phyloP scores from a whole-genome alignment of 768 basidiomycete genomes.

The Zangia roseola region DNA sequence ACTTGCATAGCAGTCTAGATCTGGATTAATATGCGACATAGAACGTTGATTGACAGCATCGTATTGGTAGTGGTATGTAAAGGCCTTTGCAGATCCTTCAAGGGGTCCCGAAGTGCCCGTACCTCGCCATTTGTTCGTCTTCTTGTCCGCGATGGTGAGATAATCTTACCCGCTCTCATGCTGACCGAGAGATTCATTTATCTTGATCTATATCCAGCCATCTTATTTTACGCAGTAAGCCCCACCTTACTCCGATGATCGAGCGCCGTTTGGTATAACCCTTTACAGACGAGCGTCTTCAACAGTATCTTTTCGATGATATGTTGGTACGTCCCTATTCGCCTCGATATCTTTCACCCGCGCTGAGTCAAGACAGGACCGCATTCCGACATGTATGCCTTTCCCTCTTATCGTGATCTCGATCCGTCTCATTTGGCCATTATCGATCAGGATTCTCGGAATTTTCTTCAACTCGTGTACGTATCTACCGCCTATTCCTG shows the following conservation, averaged over 20 bases:
- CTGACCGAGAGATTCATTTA: not conserved
- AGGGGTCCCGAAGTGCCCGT: not conserved
- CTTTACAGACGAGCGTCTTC: slow-evolving; percentile 4
- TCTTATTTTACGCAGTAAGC: slow-evolving; percentile 14
- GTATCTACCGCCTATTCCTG: not conserved
- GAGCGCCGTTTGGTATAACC: not conserved
- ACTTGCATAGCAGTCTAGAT: not conserved
- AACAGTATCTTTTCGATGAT: slow-evolving; percentile 4
- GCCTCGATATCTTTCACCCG: not conserved
- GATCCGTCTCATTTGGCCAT: not conserved
- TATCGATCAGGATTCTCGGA: slow-evolving; percentile 3
- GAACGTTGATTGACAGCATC: slow-evolving; percentile 7
- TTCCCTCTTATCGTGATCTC: no score
- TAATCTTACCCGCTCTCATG: not conserved
- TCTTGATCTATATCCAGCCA: not conserved
- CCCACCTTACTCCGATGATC: not conserved
- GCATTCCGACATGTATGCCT: slow-evolving; percentile 5
- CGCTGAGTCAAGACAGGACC: slow-evolving; percentile 4
- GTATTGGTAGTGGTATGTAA: slow-evolving; percentile 2
- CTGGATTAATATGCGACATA: not conserved
- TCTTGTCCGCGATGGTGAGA: slow-evolving; percentile 9
- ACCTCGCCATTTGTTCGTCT: slow-evolving; percentile 7
- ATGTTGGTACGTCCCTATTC: slow-evolving; percentile 7
- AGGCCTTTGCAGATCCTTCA: slow-evolving; percentile 2
- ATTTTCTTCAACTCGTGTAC: slow-evolving; percentile 9